Percentiles rank a stretch among this genome's conserved stretches.
Conservation (phyloP, 345 rosid species). For the Heritiera fomes region DNA sequence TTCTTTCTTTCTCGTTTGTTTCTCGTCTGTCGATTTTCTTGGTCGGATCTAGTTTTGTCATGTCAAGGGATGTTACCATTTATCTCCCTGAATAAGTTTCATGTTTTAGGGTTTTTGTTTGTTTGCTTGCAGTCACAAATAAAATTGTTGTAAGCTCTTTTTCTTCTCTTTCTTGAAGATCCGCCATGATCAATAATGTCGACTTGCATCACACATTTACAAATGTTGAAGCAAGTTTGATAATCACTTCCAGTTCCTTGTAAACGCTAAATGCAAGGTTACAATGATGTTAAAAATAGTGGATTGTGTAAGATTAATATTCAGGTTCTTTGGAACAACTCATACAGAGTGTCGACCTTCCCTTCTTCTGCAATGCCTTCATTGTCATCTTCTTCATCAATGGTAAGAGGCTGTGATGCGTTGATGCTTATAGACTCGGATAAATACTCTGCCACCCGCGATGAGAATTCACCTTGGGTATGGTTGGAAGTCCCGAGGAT, state of each 20-base stretch:
- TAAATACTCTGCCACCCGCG: constrained; percentile 60
- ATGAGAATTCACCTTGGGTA: constrained; percentile 40
- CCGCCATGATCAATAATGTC: neutral
- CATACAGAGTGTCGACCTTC: constrained; percentile 49
- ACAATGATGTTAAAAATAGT: neutral
- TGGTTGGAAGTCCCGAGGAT: constrained; percentile 40
- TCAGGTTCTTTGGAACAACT: constrained; percentile 61
- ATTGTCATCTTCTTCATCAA: constrained; percentile 51
- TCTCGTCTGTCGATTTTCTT: neutral
- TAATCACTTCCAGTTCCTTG: no score
- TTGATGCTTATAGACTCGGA: constrained; percentile 47
- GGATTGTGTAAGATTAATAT: neutral
- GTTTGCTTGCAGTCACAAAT: neutral
- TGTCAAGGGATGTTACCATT: neutral
- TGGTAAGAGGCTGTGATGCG: constrained; percentile 34
- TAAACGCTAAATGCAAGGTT: neutral
- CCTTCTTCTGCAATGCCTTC: constrained; percentile 36
- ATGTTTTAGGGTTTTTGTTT: neutral
- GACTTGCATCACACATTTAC: neutral
- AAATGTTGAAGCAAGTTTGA: no score
- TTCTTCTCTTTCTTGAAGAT: neutral
- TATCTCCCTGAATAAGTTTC: neutral
- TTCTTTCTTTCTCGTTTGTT: neutral
- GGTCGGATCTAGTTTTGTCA: neutral
- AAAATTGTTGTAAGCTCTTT: neutral